A percentile compares a stretch with the other conserved stretches of the same genome.
phyloP scores from a whole-genome alignment of 495 filamentous ascomycete species.

The Hypoxylon crocopeplum region DNA sequence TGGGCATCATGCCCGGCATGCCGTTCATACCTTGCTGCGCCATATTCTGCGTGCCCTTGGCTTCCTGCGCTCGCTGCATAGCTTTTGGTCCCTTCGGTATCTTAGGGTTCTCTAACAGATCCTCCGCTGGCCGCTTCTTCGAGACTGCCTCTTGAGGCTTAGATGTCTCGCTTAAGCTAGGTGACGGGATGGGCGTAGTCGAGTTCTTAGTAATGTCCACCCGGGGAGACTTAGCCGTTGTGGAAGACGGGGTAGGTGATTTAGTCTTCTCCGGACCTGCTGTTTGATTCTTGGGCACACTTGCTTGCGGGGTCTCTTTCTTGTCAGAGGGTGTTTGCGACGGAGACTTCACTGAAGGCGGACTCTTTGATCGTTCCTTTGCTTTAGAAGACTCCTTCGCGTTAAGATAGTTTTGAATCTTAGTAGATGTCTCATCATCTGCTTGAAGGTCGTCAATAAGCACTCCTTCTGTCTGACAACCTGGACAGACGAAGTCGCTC shows the following conservation, averaged over 20 bases:
- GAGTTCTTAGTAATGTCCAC: conserved; percentile 25
- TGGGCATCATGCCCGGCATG: conserved; percentile 54
- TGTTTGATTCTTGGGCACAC: conserved; percentile 21
- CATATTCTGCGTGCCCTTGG: conserved; percentile 46
- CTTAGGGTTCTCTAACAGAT: conserved; percentile 68
- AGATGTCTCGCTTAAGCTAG: conserved; percentile 44
- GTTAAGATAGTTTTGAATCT: conserved; percentile 79
- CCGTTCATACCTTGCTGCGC: conserved; percentile 44
- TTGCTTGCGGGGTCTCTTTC: conserved; percentile 30
- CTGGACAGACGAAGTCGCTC: conserved; percentile 94
- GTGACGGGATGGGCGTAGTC: conserved; percentile 34
- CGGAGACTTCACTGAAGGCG: conserved; percentile 42
- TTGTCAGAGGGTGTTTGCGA: conserved; percentile 30
- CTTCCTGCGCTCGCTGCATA: conserved; percentile 59
- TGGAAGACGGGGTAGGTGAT: conserved; percentile 45
- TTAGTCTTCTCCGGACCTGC: conserved; percentile 40
- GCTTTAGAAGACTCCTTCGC: conserved; percentile 69
- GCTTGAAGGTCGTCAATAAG: conserved; percentile 87
- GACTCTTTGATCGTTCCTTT: conserved; percentile 50
- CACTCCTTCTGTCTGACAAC: conserved; percentile 86
- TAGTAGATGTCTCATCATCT: conserved; percentile 77
- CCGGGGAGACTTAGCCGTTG: conserved; percentile 37
- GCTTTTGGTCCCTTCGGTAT: conserved; percentile 66
- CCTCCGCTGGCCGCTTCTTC: conserved; percentile 85
- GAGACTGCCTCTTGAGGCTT: conserved; percentile 50